A percentile compares a stretch with the other conserved stretches of the same genome.
Conservation (phyloP, 768 basidiomycete genomes). For the Suillus ampliporus region DNA sequence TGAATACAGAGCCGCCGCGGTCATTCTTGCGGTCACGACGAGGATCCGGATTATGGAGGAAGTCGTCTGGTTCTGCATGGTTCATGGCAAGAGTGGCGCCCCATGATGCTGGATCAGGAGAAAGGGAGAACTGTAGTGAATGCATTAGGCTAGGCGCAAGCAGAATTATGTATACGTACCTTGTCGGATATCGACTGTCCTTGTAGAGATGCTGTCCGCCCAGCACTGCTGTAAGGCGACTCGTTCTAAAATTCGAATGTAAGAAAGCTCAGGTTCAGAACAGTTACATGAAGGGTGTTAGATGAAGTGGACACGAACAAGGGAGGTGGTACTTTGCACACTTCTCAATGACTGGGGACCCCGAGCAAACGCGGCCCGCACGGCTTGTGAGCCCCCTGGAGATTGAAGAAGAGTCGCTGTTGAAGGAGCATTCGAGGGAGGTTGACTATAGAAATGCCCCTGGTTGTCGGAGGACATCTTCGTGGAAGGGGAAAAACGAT, state of each 20-base stretch:
- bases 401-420: conserved; percentile 56
- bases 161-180: conserved; percentile 35
- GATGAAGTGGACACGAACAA: conserved; percentile 40
- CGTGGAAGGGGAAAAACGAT: conserved; percentile 17
- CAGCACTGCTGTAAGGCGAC: conserved; percentile 45
- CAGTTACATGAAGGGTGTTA: not conserved
- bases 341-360: conserved; percentile 44
- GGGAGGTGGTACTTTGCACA: conserved; percentile 44
- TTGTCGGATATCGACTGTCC: conserved; percentile 63
- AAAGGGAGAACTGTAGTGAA: conserved; percentile 64
- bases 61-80: conserved; percentile 67
- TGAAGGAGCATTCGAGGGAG: conserved; percentile 50
- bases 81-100: conserved; percentile 67
- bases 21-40: conserved; percentile 63
- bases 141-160: not conserved
- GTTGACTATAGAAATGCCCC: conserved; percentile 47
- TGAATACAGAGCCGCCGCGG: conserved; percentile 61
- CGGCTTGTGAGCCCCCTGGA: conserved; percentile 33
- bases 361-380: conserved; percentile 51
- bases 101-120: conserved; percentile 76
- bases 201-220: conserved; percentile 33
- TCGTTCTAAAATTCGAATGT: conserved; percentile 37
- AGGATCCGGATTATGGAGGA: conserved; percentile 77
- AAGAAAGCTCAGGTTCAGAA: conserved; percentile 2
- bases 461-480: conserved; percentile 42